phyloP scores from a whole-genome alignment of 768 basidiomycete species.

The Psilocybe sp. region DNA sequence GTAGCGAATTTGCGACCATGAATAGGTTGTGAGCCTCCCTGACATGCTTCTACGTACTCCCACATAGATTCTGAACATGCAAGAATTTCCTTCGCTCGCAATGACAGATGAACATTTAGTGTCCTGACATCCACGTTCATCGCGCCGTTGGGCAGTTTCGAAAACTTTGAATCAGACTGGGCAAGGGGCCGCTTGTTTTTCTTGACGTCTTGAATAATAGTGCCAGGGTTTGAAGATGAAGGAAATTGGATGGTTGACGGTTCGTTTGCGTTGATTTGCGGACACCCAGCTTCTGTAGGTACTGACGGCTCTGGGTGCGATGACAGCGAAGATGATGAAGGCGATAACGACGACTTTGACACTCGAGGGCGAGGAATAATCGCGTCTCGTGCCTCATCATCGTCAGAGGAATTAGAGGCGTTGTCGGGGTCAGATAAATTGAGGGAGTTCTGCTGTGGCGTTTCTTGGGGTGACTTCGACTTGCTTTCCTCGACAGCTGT shows the following conservation, averaged over 20 bases:
- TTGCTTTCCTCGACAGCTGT: slow-evolving; percentile 8
- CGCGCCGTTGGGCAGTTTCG: slow-evolving; percentile 50
- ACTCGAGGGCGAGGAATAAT: slow-evolving; percentile 18
- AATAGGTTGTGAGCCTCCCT: slow-evolving; percentile 21
- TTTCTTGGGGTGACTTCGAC: too few species aligned
- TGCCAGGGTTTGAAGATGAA: too few species aligned
- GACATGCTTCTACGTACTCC: slow-evolving; percentile 65
- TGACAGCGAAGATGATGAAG: too few species aligned
- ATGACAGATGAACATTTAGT: slow-evolving; percentile 61
- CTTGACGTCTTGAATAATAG: too few species aligned
- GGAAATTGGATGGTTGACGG: too few species aligned
- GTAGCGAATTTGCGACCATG: not conserved
- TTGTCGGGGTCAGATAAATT: too few species aligned
- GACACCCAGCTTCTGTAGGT: too few species aligned
- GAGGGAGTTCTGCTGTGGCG: too few species aligned
- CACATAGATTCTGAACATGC: slow-evolving; percentile 78
- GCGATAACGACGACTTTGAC: too few species aligned
- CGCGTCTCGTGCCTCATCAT: slow-evolving; percentile 35
- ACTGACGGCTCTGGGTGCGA: too few species aligned
- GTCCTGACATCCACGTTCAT: slow-evolving; percentile 55
- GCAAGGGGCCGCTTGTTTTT: too few species aligned
- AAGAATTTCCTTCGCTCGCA: slow-evolving; percentile 62
- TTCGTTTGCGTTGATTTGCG: too few species aligned
- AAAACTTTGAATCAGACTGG: slow-evolving; percentile 13
- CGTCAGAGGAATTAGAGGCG: slow-evolving; percentile 17